Conservation (phyloP, 495 filamentous ascomycete genomes). For the Lasiosphaeria ovina region DNA sequence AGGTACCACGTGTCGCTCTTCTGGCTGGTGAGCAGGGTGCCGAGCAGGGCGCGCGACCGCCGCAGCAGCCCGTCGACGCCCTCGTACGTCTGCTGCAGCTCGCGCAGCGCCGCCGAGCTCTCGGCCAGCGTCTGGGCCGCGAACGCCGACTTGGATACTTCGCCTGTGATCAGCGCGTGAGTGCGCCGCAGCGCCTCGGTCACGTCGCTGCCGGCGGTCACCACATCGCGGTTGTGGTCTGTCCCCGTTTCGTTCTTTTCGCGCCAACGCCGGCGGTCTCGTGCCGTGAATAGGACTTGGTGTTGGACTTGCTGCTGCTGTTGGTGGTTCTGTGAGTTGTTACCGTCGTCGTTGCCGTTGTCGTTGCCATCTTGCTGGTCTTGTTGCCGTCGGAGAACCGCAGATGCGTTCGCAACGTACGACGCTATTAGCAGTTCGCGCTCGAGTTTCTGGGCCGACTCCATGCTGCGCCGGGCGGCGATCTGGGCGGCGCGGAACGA, state of each 20-base stretch:
- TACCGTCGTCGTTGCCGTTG: constrained; percentile 13
- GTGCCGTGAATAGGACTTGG: constrained; percentile 16
- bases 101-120: constrained; percentile 74
- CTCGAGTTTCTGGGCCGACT: constrained; percentile 69
- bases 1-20: constrained; percentile 98
- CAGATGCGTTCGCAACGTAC: constrained; percentile 41
- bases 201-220: constrained; percentile 76
- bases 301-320: constrained; percentile 14
- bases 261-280: constrained; percentile 21
- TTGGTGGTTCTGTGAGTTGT: constrained; percentile 10
- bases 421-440: constrained; percentile 73
- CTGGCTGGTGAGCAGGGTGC: constrained; percentile 75
- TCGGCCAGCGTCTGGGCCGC: constrained; percentile 81
- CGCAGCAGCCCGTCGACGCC: constrained; percentile 73
- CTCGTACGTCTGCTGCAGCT: constrained; percentile 75
- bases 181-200: constrained; percentile 81
- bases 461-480: constrained; percentile 72
- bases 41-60: constrained; percentile 69
- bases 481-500: constrained; percentile 85
- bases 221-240: constrained; percentile 57
- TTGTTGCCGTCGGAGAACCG: constrained; percentile 18
- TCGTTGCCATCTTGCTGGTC: constrained; percentile 17
- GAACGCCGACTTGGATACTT: constrained; percentile 81
- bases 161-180: constrained; percentile 76
- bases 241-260: constrained; percentile 1